Evolutionary conservation across 2,329 filamentous ascomycete species (phyloP).

Genomic region (Emydomyces testavorans): DNA sequence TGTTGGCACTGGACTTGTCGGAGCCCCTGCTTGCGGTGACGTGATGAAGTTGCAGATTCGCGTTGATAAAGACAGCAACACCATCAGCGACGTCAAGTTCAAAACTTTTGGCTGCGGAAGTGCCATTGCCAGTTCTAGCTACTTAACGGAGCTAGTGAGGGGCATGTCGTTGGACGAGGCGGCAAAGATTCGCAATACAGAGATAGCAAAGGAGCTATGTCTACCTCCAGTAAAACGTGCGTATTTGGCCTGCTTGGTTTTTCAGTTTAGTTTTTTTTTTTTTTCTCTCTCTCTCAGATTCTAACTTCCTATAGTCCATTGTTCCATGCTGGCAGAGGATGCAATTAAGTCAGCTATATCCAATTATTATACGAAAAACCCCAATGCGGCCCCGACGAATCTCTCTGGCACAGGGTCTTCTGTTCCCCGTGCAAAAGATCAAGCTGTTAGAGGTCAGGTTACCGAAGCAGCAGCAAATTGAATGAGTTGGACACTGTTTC

Average conservation of each 20-base stretch:
- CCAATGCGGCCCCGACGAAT: constrained; percentile 59
- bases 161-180: constrained; percentile 97
- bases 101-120: constrained; percentile 95
- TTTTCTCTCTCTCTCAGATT: not conserved
- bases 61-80: constrained; percentile 77
- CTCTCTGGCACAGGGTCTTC: constrained; percentile 62
- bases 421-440: constrained; percentile 54
- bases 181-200: constrained; percentile 83
- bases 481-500: not conserved
- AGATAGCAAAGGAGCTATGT: constrained; percentile 94
- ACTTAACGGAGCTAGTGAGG: constrained; percentile 84
- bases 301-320: constrained; percentile 52
- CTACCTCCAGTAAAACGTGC: constrained; percentile 75
- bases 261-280: constrained; percentile 21
- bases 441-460: not conserved
- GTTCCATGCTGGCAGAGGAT: constrained; percentile 85
- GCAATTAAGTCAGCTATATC: constrained; percentile 85
- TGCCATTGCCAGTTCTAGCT: constrained; percentile 88
- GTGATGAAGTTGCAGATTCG: constrained; percentile 92
- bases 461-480: not conserved
- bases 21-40: constrained; percentile 81
- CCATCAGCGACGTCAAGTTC: constrained; percentile 90
- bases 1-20: constrained; percentile 83
- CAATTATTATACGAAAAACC: constrained; percentile 87
- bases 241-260: too few species aligned